phyloP scores from a whole-genome alignment of 768 basidiomycete genomes.

The Mycena alexandri region DNA sequence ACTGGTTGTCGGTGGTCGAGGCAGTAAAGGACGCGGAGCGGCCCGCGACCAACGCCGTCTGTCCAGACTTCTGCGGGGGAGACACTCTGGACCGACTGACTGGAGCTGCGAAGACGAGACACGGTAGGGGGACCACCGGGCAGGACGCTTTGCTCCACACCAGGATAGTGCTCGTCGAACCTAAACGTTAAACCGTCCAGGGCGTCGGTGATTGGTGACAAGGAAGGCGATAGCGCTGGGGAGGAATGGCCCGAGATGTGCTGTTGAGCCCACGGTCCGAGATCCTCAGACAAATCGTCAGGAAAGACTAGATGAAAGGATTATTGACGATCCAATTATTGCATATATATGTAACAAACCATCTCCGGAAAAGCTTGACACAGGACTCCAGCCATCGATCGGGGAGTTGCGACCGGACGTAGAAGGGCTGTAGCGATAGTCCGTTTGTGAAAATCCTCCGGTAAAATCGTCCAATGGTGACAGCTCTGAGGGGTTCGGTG shows the following conservation, averaged over 20 bases:
- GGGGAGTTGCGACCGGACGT: conserved; percentile 36
- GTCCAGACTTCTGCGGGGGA: conserved; percentile 33
- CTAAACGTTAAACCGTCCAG: conserved; percentile 21
- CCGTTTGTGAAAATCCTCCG: conserved; percentile 13
- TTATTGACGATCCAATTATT: neutral
- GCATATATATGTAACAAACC: conserved; percentile 10
- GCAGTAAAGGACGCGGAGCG: conserved; percentile 35
- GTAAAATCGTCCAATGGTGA: conserved; percentile 26
- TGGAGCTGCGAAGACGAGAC: conserved; percentile 34
- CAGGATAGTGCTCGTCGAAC: conserved; percentile 27
- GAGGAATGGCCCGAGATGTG: conserved; percentile 30
- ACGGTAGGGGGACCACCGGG: conserved; percentile 22
- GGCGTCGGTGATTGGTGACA: conserved; percentile 34
- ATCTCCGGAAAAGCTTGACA: conserved; percentile 34
- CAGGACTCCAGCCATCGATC: conserved; percentile 35
- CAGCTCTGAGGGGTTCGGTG: conserved; percentile 23
- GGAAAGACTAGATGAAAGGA: conserved; percentile 19
- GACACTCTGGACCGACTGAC: conserved; percentile 19
- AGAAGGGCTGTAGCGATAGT: conserved; percentile 31
- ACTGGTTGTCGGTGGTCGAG: conserved; percentile 24
- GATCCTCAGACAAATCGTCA: conserved; percentile 16
- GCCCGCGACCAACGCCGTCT: conserved; percentile 37
- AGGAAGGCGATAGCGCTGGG: conserved; percentile 7
- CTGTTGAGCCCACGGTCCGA: conserved; percentile 18
- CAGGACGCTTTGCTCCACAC: conserved; percentile 23